A percentile compares a stretch with the other conserved stretches of the same genome.
Evolutionary conservation across 2,329 filamentous ascomycete species (phyloP).

Genomic region (Ophiostoma pallidulum): DNA sequence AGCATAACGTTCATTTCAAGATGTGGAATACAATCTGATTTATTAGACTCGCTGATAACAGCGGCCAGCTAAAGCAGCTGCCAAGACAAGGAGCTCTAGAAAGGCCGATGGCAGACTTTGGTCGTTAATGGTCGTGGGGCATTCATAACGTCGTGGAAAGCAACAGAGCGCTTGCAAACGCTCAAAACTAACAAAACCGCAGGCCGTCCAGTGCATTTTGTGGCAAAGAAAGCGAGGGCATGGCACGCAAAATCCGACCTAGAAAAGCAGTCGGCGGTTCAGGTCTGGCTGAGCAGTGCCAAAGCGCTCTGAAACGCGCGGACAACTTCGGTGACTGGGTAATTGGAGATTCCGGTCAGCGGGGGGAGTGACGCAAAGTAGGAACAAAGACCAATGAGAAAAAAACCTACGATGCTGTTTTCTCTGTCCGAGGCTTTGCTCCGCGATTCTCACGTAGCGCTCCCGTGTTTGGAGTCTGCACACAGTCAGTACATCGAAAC

Average conservation of each 20-base stretch:
- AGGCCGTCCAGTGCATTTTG: background rate
- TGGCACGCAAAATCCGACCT: background rate
- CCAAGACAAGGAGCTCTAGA: too few relatives aligned
- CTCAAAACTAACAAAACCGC: too few relatives aligned
- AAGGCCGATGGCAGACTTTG: too few relatives aligned
- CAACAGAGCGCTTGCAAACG: too few relatives aligned
- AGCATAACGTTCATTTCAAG: too few relatives aligned
- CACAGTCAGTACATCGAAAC: constrained; percentile 9
- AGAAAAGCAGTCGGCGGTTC: background rate
- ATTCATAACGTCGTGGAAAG: too few relatives aligned
- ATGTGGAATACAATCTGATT: too few relatives aligned
- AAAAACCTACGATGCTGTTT: constrained; percentile 65
- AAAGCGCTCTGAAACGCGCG: constrained; percentile 54
- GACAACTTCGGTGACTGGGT: constrained; percentile 45
- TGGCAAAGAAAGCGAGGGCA: too few relatives aligned
- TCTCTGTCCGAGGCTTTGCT: constrained; percentile 61
- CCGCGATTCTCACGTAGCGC: constrained; percentile 64
- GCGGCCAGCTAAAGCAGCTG: too few relatives aligned
- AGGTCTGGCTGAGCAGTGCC: constrained; percentile 37
- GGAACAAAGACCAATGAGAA: background rate
- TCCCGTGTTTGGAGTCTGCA: constrained; percentile 67
- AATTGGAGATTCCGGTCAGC: too few relatives aligned
- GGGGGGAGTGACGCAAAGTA: constrained; percentile 17
- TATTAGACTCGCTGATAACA: too few relatives aligned
- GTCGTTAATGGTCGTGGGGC: too few relatives aligned